Conservation (phyloP, 129 eudicot species). For the Flaveria linearis region DNA sequence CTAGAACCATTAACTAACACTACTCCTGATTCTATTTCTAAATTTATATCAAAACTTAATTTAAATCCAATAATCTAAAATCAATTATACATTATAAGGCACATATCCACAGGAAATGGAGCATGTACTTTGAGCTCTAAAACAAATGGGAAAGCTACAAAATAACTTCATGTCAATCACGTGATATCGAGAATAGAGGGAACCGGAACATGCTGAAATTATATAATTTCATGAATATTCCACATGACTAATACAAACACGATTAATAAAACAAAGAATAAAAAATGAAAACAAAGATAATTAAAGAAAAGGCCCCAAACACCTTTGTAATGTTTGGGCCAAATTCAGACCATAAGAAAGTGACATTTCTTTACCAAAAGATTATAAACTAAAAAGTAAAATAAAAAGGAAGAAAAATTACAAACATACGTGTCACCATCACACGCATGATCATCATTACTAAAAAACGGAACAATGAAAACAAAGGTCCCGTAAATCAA, state of each 20-base stretch:
- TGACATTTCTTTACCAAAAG: constrained; percentile 21
- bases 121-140: constrained; percentile 25
- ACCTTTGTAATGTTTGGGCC: constrained; percentile 60
- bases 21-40: too few species aligned
- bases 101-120: constrained; percentile 16
- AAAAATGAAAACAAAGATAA: background rate
- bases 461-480: constrained; percentile 6
- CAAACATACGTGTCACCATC: constrained; percentile 41
- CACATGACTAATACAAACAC: constrained; percentile 53
- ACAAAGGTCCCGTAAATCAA: constrained; percentile 37
- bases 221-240: constrained; percentile 33
- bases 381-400: background rate
- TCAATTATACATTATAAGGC: constrained; percentile 4
- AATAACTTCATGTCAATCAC: constrained; percentile 54
- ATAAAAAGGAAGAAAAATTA: constrained; percentile 1
- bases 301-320: constrained; percentile 59
- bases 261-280: constrained; percentile 28
- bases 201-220: constrained; percentile 24
- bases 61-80: background rate
- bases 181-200: constrained; percentile 46
- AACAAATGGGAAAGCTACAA: constrained; percentile 64
- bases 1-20: too few species aligned
- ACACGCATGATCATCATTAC: constrained; percentile 45
- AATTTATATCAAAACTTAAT: too few species aligned
- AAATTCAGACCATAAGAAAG: constrained; percentile 51